These are phyloP conservation scores for Boechera retrofracta DNA, from an alignment of 345 rosid genomes.

Conservation along the genomic window DNA sequence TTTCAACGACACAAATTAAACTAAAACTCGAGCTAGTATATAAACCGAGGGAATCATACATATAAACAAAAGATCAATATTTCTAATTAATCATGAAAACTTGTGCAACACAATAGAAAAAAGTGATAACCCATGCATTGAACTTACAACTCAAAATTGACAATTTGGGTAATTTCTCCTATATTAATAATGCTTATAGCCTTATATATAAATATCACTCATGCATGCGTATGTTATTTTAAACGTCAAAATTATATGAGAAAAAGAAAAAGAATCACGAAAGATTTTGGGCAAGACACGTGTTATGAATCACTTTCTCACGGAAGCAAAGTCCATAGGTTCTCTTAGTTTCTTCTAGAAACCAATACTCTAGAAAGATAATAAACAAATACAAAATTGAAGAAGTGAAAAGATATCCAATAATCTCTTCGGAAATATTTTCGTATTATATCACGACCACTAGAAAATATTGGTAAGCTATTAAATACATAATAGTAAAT, in stretches of 20 bases:
- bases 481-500: too few relatives aligned
- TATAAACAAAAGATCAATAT: too few relatives aligned
- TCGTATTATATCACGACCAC: not conserved
- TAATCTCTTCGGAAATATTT: not conserved
- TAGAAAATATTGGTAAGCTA: not conserved
- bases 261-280: not conserved
- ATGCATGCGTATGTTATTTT: not conserved
- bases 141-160: not conserved
- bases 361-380: not conserved
- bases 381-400: not conserved
- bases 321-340: conserved; percentile 14
- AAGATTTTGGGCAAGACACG: not conserved
- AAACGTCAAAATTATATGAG: not conserved
- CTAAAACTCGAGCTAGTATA: too few relatives aligned
- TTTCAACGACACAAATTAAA: not conserved
- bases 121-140: not conserved
- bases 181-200: not conserved
- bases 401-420: not conserved
- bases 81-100: too few relatives aligned
- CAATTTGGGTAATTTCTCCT: not conserved
- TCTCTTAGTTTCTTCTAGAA: conserved; percentile 28
- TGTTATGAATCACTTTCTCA: conserved; percentile 10
- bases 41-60: not conserved
- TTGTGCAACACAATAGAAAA: not conserved
- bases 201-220: not conserved